phyloP scores from a whole-genome alignment of 176 grass and related monocot genomes.

The Saccharum officinarum region DNA sequence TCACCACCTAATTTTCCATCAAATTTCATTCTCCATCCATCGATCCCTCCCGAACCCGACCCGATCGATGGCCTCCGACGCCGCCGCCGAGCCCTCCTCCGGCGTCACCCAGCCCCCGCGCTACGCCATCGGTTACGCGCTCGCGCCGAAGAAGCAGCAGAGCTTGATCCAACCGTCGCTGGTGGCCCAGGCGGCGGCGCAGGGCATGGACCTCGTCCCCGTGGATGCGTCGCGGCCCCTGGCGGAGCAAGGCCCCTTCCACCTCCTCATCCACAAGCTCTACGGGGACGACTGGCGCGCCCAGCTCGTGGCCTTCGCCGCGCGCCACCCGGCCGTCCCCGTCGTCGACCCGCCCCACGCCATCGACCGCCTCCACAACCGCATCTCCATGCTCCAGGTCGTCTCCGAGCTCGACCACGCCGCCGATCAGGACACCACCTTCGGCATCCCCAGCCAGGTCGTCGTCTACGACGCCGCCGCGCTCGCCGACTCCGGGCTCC shows the following conservation, averaged over 20 bases:
- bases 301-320: slow-evolving; percentile 66
- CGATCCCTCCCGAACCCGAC: slow-evolving; percentile 17
- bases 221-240: slow-evolving; percentile 61
- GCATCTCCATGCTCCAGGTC: slow-evolving; percentile 97
- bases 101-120: slow-evolving; percentile 15
- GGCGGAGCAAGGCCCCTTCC: slow-evolving; percentile 79
- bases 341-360: slow-evolving; percentile 68
- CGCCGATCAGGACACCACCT: slow-evolving; percentile 44
- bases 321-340: slow-evolving; percentile 51
- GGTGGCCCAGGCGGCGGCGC: slow-evolving; percentile 32
- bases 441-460: slow-evolving; percentile 87
- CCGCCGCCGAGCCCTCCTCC: slow-evolving; percentile 39
- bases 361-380: slow-evolving; percentile 93
- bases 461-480: slow-evolving; percentile 74
- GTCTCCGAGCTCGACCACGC: slow-evolving; percentile 76
- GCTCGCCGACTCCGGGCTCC: slow-evolving; percentile 64
- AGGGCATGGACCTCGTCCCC: slow-evolving; percentile 69
- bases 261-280: slow-evolving; percentile 89
- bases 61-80: slow-evolving; percentile 31
- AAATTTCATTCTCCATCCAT: slow-evolving; percentile 21
- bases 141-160: slow-evolving; percentile 80
- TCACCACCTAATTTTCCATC: neutral
- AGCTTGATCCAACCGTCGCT: slow-evolving; percentile 92
- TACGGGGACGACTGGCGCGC: slow-evolving; percentile 69
- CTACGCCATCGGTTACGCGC: slow-evolving; percentile 69